Evolutionary conservation across 495 filamentous ascomycete genomes (phyloP).

Genomic region (Penicillium coffeae): DNA sequence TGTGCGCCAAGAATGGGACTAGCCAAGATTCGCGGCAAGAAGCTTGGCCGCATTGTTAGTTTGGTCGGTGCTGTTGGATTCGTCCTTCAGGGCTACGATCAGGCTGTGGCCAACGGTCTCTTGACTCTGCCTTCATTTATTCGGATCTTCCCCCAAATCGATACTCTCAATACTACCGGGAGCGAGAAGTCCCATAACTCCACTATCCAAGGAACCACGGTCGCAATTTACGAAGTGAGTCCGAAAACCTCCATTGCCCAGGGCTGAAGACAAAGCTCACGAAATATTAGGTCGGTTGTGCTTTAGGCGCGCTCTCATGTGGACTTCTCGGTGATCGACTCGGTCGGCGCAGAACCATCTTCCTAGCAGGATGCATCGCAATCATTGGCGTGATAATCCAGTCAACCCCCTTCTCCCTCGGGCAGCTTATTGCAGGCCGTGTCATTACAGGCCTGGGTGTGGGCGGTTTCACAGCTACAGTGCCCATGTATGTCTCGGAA

Average conservation of each 20-base stretch:
- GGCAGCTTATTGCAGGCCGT: slow-evolving; percentile 23
- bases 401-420: slow-evolving; percentile 17
- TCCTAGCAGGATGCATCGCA: slow-evolving; percentile 21
- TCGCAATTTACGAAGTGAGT: slow-evolving; percentile 33
- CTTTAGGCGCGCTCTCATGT: slow-evolving; percentile 39
- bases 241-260: neutral
- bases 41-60: slow-evolving; percentile 12
- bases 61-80: slow-evolving; percentile 24
- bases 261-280: neutral
- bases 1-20: slow-evolving; percentile 9
- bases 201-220: slow-evolving; percentile 35
- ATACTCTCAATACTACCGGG: slow-evolving; percentile 40
- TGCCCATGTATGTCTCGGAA: slow-evolving; percentile 62
- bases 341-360: slow-evolving; percentile 36
- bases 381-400: slow-evolving; percentile 18
- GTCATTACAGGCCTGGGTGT: slow-evolving; percentile 51
- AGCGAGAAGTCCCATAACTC: slow-evolving; percentile 29
- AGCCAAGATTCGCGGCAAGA: slow-evolving; percentile 13
- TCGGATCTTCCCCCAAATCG: slow-evolving; percentile 45
- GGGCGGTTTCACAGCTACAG: slow-evolving; percentile 49
- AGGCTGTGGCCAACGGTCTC: slow-evolving; percentile 37
- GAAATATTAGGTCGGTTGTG: slow-evolving; percentile 29
- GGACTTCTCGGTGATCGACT: slow-evolving; percentile 42
- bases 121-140: slow-evolving; percentile 30
- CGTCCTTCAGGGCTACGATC: slow-evolving; percentile 47